Evolutionary conservation across 1,284 basidiomycete genomes (phyloP).

Genomic region (Bothia castanella): DNA sequence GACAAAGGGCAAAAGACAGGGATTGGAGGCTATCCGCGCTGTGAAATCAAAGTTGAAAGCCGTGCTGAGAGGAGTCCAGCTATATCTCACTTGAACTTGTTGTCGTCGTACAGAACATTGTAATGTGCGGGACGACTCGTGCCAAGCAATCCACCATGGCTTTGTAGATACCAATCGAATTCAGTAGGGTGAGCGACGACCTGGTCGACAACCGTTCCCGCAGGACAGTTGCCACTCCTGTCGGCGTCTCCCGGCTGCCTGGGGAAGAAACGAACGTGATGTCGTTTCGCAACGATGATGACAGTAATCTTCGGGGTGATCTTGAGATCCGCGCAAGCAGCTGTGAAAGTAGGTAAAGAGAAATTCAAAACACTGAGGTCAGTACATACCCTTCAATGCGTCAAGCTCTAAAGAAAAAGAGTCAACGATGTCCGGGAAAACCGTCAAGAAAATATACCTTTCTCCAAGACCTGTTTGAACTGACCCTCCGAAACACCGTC

Average conservation of each 20-base stretch:
- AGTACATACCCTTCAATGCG: slow-evolving; percentile 47
- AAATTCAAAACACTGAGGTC: slow-evolving; percentile 2
- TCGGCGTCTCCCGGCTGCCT: slow-evolving; percentile 49
- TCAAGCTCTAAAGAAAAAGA: slow-evolving; percentile 46
- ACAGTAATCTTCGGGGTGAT: slow-evolving; percentile 68
- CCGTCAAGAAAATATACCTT: slow-evolving; percentile 39
- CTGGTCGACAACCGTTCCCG: slow-evolving; percentile 71
- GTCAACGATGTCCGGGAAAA: background rate
- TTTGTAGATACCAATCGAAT: slow-evolving; percentile 78
- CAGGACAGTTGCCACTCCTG: slow-evolving; percentile 66
- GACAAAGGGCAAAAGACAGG: slow-evolving; percentile 72
- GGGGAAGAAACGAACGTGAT: slow-evolving; percentile 77
- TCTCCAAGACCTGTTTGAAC: slow-evolving; percentile 63
- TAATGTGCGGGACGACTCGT: slow-evolving; percentile 70
- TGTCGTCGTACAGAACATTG: slow-evolving; percentile 59
- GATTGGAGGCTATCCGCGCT: slow-evolving; percentile 67
- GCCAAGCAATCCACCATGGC: slow-evolving; percentile 67
- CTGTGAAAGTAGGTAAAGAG: slow-evolving; percentile 35
- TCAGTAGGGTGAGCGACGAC: slow-evolving; percentile 71
- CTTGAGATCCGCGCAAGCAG: slow-evolving; percentile 50
- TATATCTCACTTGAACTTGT: slow-evolving; percentile 44
- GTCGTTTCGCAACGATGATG: slow-evolving; percentile 73
- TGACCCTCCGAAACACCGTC: slow-evolving; percentile 82
- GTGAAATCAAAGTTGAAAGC: slow-evolving; percentile 11
- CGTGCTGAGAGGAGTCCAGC: background rate